These are phyloP conservation scores for Globisporangium camurandrum DNA, from an alignment of 352 stramenopile genomes.

Conservation along the genomic window DNA sequence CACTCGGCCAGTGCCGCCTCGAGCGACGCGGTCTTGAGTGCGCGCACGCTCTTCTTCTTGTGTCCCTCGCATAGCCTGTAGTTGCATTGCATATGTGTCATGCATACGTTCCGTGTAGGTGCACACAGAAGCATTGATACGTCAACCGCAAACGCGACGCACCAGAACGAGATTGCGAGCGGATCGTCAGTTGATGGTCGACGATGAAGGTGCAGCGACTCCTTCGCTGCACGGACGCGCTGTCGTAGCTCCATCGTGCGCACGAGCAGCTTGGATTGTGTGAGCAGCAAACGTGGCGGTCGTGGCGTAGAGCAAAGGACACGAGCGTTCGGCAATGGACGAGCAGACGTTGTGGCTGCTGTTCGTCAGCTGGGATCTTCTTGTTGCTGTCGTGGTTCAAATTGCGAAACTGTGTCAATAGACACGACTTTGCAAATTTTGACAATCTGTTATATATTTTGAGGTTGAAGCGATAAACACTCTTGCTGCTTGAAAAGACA, in stretches of 20 bases:
- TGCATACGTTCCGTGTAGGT: neutral
- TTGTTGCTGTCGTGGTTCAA: too few relatives aligned
- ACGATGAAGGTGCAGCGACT: conserved; percentile 42
- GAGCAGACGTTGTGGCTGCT: too few relatives aligned
- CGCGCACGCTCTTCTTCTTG: conserved; percentile 57
- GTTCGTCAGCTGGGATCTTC: too few relatives aligned
- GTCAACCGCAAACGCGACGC: neutral
- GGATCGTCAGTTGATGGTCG: conserved; percentile 34
- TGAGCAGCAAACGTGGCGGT: too few relatives aligned
- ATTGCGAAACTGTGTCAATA: too few relatives aligned
- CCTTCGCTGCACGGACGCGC: conserved; percentile 31
- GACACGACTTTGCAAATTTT: too few relatives aligned
- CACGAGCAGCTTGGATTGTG: neutral
- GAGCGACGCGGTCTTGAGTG: conserved; percentile 38
- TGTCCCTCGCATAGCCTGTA: conserved; percentile 62
- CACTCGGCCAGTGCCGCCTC: conserved; percentile 31
- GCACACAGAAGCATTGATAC: neutral
- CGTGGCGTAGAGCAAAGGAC: neutral
- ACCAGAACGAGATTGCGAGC: conserved; percentile 55
- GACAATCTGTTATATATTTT: too few relatives aligned
- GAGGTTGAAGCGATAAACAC: too few relatives aligned
- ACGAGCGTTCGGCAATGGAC: neutral
- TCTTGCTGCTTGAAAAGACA: too few relatives aligned
- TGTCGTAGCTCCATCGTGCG: conserved; percentile 31
- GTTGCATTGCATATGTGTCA: neutral